phyloP scores from a whole-genome alignment of 2,329 filamentous ascomycete species.

The Alternaria hordeiaustralica region DNA sequence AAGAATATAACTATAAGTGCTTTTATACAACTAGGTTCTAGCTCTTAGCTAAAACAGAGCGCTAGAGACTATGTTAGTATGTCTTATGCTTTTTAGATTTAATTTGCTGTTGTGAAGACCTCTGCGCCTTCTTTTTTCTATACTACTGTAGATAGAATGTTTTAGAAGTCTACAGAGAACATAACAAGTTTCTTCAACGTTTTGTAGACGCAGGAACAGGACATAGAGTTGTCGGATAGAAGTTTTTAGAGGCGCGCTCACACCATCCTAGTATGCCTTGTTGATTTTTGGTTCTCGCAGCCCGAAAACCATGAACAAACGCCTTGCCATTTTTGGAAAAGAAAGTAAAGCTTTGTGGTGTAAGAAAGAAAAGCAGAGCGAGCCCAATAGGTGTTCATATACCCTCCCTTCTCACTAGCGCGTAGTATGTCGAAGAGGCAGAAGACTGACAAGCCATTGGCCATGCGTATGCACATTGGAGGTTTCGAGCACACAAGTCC shows the following conservation, averaged over 20 bases:
- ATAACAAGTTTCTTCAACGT: background rate
- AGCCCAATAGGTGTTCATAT: background rate
- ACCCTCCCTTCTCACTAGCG: background rate
- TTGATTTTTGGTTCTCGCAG: background rate
- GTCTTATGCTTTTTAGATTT: too few species aligned
- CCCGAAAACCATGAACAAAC: background rate
- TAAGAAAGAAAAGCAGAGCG: background rate
- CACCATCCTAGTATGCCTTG: rapidly evolving
- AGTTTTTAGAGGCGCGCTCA: background rate
- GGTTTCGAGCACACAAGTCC: background rate
- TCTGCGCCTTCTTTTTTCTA: background rate
- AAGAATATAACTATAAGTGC: too few species aligned
- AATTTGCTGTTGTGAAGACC: too few species aligned
- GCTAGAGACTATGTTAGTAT: too few species aligned
- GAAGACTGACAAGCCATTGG: too few species aligned
- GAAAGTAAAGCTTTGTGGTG: background rate
- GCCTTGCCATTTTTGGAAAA: too few species aligned
- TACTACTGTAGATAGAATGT: rapidly evolving
- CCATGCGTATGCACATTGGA: too few species aligned
- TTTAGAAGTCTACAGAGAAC: background rate
- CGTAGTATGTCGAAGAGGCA: rapidly evolving
- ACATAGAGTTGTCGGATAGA: background rate
- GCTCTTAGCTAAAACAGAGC: too few species aligned
- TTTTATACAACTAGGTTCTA: too few species aligned
- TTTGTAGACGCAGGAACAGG: background rate